Conservation (phyloP, 208 protist genomes). For the Polymyxa betae region DNA sequence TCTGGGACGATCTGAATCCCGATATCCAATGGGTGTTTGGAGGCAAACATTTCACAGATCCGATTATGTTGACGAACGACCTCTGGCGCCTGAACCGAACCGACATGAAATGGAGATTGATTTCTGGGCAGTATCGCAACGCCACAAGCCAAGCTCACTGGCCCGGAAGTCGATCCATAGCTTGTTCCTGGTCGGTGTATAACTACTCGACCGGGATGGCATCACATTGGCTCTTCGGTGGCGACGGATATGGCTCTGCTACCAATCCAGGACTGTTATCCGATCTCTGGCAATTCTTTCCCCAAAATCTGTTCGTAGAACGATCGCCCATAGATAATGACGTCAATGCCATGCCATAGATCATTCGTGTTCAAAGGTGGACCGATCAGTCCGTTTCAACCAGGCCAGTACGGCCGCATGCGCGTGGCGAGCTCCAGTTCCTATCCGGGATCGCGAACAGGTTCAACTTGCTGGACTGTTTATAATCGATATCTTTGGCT, state of each 20-base stretch:
- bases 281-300: constrained; percentile 25
- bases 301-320: neutral
- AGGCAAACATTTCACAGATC: neutral
- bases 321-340: neutral
- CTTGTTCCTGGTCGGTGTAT: constrained; percentile 21
- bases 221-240: neutral
- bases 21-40: constrained; percentile 43
- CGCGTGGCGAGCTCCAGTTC: neutral
- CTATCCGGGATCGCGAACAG: constrained; percentile 13
- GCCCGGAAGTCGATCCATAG: constrained; percentile 7
- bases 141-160: neutral
- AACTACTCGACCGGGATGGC: neutral
- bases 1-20: constrained; percentile 7
- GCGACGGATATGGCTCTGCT: neutral
- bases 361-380: neutral
- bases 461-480: constrained; percentile 16
- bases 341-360: neutral
- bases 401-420: neutral
- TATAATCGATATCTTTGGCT: constrained; percentile 39
- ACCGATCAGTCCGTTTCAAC: neutral
- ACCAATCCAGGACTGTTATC: neutral
- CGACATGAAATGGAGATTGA: neutral
- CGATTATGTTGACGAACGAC: neutral
- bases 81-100: neutral
- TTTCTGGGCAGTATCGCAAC: neutral